A percentile compares a stretch with the other conserved stretches of the same genome.
These are phyloP conservation scores for Pichia scutulata DNA, from an alignment of 805 yeast genomes.

Conservation along the genomic window DNA sequence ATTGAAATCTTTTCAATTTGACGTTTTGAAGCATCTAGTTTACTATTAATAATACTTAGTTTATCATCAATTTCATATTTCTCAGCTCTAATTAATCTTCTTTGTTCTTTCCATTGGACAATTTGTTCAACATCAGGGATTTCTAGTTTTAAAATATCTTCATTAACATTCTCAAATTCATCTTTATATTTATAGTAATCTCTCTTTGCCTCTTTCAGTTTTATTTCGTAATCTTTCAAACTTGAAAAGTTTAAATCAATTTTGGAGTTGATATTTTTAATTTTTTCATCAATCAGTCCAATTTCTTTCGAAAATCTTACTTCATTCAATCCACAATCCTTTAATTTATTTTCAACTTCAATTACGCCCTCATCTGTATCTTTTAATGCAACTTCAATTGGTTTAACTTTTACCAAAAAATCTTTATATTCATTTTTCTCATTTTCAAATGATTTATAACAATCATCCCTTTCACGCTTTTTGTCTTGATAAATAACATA, in stretches of 20 bases:
- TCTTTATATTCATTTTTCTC: slow-evolving; percentile 17
- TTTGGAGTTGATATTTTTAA: slow-evolving; percentile 18
- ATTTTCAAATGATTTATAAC: slow-evolving; percentile 21
- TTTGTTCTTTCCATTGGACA: slow-evolving; percentile 18
- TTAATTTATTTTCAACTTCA: slow-evolving; percentile 5
- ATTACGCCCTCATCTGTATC: slow-evolving; percentile 7
- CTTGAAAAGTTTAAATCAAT: slow-evolving; percentile 26
- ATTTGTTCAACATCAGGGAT: slow-evolving; percentile 15
- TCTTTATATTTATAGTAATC: slow-evolving; percentile 25
- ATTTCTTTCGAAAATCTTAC: neutral
- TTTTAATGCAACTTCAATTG: slow-evolving; percentile 16
- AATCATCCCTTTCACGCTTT: slow-evolving; percentile 29
- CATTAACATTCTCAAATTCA: slow-evolving; percentile 10
- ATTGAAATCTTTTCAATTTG: slow-evolving; percentile 15
- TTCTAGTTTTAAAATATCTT: slow-evolving; percentile 11
- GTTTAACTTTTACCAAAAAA: slow-evolving; percentile 20
- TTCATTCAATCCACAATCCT: neutral
- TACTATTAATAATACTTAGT: slow-evolving; percentile 12
- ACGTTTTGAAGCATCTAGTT: slow-evolving; percentile 8
- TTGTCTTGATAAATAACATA: slow-evolving; percentile 29
- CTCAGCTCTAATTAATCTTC: slow-evolving; percentile 20
- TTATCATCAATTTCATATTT: slow-evolving; percentile 16
- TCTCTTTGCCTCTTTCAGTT: slow-evolving; percentile 31
- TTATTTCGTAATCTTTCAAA: slow-evolving; percentile 28
- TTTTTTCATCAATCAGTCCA: slow-evolving; percentile 1